A percentile compares a stretch with the other conserved stretches of the same genome.
Evolutionary conservation across 176 grass and related monocot genomes (phyloP).

Genomic region (Poa annua): DNA sequence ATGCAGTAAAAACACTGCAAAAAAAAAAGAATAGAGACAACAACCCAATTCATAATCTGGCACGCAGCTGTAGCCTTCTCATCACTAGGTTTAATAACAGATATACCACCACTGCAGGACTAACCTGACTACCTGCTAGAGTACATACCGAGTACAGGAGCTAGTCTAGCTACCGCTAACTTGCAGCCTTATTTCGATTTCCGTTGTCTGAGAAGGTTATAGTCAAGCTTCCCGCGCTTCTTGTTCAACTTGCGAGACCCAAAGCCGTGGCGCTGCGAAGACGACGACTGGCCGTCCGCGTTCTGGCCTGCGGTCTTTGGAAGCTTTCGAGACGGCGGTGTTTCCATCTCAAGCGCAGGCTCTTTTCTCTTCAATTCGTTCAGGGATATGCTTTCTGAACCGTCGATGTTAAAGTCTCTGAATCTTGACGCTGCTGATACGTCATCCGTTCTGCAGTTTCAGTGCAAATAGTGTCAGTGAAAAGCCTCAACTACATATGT

Average conservation of each 20-base stretch:
- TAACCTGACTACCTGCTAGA: conserved; percentile 1
- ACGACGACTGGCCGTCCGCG: conserved; percentile 29
- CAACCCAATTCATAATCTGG: not conserved
- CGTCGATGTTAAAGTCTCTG: conserved; percentile 33
- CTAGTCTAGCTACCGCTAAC: conserved; percentile 11
- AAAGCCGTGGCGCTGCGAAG: conserved; percentile 53
- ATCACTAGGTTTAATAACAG: not conserved
- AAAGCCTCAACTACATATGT: not conserved
- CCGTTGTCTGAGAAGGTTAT: conserved; percentile 56
- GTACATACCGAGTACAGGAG: not conserved
- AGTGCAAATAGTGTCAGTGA: not conserved
- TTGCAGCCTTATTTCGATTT: conserved; percentile 32
- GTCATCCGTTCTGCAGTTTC: conserved; percentile 56
- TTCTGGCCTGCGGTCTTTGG: conserved; percentile 42
- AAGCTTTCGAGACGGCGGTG: conserved; percentile 38
- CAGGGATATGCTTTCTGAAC: conserved; percentile 51
- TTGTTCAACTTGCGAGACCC: conserved; percentile 26
- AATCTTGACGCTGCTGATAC: conserved; percentile 36
- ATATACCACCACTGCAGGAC: not conserved
- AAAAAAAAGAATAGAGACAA: not conserved
- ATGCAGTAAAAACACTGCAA: too few relatives aligned
- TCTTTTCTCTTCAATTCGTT: conserved; percentile 79
- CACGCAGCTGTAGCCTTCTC: not conserved
- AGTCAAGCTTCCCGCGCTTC: conserved; percentile 71
- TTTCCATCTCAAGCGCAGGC: conserved; percentile 56